Conservation (phyloP, 495 filamentous ascomycete genomes). For the Penicillium odoratum region DNA sequence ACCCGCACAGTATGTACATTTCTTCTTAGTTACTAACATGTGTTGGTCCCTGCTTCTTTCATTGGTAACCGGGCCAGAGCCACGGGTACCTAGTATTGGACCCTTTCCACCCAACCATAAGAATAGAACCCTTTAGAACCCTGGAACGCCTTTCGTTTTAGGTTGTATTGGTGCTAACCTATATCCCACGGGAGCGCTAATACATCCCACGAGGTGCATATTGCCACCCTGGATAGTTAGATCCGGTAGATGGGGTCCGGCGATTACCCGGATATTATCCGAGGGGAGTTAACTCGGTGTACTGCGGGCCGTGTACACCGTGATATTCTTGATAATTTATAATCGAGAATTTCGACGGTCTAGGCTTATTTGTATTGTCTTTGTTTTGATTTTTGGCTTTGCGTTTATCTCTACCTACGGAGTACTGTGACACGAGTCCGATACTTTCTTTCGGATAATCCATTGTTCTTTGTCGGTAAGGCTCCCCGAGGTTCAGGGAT, state of each 20-base stretch:
- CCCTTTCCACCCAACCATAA: too few species aligned
- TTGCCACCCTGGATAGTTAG: neutral
- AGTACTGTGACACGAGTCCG: neutral
- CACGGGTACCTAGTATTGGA: neutral
- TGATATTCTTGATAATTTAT: neutral
- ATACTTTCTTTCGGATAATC: neutral
- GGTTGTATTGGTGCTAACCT: neutral
- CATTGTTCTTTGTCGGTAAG: neutral
- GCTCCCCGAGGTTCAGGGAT: neutral
- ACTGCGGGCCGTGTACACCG: neutral
- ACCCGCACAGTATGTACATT: too few species aligned
- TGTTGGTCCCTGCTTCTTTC: slow-evolving; percentile 1
- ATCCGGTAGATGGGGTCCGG: neutral
- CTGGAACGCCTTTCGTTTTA: neutral
- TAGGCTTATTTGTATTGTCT: neutral
- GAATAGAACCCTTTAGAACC: neutral
- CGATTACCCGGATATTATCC: neutral
- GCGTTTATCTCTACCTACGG: too few species aligned
- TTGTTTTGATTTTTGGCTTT: neutral
- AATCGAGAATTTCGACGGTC: neutral
- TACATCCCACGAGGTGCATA: neutral
- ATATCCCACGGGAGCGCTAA: slow-evolving; percentile 2
- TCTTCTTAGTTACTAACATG: neutral
- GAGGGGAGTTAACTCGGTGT: neutral
- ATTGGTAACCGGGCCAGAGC: neutral